phyloP scores from a whole-genome alignment of 78 protist genomes.

The Dictyostelium citrinum region DNA sequence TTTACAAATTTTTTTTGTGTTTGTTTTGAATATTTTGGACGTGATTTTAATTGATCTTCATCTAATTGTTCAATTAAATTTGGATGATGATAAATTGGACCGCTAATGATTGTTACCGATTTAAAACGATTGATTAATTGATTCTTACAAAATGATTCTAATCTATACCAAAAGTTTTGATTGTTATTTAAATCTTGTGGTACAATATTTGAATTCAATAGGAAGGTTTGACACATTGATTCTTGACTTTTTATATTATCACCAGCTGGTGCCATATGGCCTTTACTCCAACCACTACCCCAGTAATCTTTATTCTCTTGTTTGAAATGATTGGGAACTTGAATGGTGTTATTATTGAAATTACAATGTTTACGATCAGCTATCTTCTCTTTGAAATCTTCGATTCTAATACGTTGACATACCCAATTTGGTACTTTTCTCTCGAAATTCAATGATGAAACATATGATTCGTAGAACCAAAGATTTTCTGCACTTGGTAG shows the following conservation, averaged over 20 bases:
- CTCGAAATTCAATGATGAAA: background rate
- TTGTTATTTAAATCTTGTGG: slow-evolving; percentile 57
- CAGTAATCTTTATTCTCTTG: slow-evolving; percentile 55
- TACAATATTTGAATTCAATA: slow-evolving; percentile 50
- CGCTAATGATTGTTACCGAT: slow-evolving; percentile 20
- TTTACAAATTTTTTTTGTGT: slow-evolving; percentile 23
- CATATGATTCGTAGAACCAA: slow-evolving; percentile 50
- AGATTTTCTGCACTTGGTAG: slow-evolving; percentile 17
- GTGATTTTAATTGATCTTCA: background rate
- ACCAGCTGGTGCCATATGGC: slow-evolving; percentile 58
- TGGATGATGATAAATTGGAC: slow-evolving; percentile 20
- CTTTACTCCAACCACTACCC: slow-evolving; percentile 49
- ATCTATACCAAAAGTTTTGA: slow-evolving; percentile 51
- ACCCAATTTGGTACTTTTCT: slow-evolving; percentile 64
- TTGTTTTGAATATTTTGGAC: background rate
- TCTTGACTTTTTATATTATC: slow-evolving; percentile 26
- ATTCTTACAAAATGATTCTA: slow-evolving; percentile 33
- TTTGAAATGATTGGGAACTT: background rate
- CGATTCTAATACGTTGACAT: background rate
- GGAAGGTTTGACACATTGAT: slow-evolving; percentile 57
- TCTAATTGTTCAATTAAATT: background rate
- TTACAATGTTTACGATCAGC: slow-evolving; percentile 13
- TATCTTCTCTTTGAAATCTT: background rate
- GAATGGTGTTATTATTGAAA: slow-evolving; percentile 14
- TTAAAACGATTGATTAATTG: background rate